These are phyloP conservation scores for Adansonia madagascariensis DNA, from an alignment of 441 rosid species.

Conservation along the genomic window DNA sequence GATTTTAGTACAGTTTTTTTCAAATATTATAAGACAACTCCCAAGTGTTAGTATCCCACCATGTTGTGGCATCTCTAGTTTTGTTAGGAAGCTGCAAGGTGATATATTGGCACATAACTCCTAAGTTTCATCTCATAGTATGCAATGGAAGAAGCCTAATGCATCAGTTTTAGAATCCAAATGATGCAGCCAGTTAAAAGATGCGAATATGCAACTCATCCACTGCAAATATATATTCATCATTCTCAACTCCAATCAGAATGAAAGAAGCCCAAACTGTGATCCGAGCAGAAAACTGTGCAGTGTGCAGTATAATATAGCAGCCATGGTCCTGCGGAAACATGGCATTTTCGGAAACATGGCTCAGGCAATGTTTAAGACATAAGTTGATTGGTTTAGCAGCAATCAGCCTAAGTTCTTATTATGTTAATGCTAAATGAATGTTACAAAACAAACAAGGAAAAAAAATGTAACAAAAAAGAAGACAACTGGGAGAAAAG, in stretches of 20 bases:
- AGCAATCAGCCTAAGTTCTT: not conserved
- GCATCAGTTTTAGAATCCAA: not conserved
- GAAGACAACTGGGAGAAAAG: not conserved
- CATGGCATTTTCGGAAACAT: not conserved
- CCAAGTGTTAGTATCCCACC: not conserved
- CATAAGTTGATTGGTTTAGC: not conserved
- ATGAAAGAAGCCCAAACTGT: not conserved
- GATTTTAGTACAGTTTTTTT: not conserved
- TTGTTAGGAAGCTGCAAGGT: not conserved
- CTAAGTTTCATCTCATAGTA: conserved; percentile 13
- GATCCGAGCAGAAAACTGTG: not conserved
- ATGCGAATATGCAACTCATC: not conserved
- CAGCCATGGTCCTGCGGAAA: not conserved
- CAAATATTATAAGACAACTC: not conserved
- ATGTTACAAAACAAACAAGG: conserved; percentile 7
- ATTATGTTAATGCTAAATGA: not conserved
- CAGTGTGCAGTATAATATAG: not conserved
- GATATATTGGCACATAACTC: not conserved
- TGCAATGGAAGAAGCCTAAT: conserved; percentile 5
- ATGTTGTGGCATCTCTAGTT: not conserved
- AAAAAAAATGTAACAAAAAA: not conserved
- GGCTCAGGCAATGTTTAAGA: not conserved
- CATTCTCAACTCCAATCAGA: not conserved
- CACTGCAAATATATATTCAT: not conserved
- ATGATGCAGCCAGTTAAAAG: not conserved